Percentiles rank a stretch among this genome's conserved stretches.
phyloP scores from a whole-genome alignment of 2,329 filamentous ascomycete species.

The Alternaria brassicicola region DNA sequence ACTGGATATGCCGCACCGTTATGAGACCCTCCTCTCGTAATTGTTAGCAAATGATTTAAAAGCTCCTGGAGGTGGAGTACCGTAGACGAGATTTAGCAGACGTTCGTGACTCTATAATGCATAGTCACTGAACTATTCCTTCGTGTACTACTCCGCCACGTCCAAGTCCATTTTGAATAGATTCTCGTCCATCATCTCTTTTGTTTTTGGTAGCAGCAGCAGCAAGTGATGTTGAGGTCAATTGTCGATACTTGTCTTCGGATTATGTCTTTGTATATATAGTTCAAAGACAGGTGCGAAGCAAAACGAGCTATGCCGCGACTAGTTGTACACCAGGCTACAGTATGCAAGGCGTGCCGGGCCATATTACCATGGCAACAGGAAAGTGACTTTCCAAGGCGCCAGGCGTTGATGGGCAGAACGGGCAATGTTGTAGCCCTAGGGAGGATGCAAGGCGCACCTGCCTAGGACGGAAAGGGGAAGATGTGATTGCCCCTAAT shows the following conservation, averaged over 20 bases:
- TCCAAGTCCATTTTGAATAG: constrained; percentile 15
- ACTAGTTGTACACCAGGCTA: not conserved
- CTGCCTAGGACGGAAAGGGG: not conserved
- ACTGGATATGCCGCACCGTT: not conserved
- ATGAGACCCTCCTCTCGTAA: constrained; percentile 8
- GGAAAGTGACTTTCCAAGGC: not conserved
- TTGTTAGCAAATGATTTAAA: not conserved
- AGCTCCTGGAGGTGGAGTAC: not conserved
- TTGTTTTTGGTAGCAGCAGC: not conserved
- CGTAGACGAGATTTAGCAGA: constrained; percentile 7
- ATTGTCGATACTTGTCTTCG: not conserved
- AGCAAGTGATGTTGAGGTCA: not conserved
- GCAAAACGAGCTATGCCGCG: not conserved
- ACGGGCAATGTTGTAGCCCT: not conserved
- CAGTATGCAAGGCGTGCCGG: not conserved
- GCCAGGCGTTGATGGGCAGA: not conserved
- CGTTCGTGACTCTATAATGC: constrained; percentile 19
- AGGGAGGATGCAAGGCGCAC: not conserved
- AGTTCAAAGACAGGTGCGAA: not conserved
- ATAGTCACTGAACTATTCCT: constrained; percentile 18
- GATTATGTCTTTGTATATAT: not conserved
- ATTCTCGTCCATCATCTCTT: not conserved
- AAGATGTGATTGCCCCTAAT: not conserved
- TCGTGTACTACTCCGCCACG: constrained; percentile 14
- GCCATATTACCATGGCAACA: not conserved